Evolutionary conservation across 2,329 filamentous ascomycete genomes (phyloP).

Genomic region (Xylaria sp.): DNA sequence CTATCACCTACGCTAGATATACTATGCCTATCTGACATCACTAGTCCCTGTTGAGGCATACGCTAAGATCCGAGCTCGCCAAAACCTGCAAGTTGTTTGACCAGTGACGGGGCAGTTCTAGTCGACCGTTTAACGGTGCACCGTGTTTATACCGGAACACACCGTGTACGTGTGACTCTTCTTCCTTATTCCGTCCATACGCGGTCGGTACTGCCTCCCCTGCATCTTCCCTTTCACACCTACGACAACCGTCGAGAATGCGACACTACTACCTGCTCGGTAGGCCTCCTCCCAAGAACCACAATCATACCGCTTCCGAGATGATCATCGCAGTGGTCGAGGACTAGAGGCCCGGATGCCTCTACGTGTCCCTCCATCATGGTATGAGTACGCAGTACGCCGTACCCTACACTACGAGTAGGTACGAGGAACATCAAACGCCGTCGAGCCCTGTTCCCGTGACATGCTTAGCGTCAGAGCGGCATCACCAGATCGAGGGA

Average conservation of each 20-base stretch:
- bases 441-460: background rate
- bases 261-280: background rate
- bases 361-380: too few species aligned
- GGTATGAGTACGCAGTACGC: background rate
- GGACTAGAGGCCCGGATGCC: too few species aligned
- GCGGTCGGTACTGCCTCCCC: background rate
- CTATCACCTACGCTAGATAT: background rate
- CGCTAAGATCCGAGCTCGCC: background rate
- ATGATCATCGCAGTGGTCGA: background rate
- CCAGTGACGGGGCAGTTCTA: background rate
- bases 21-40: background rate
- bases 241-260: background rate
- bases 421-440: background rate
- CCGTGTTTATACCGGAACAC: background rate
- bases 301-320: background rate
- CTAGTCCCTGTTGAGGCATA: background rate
- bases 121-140: background rate
- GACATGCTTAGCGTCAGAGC: conserved; percentile 13
- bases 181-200: too few species aligned
- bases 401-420: background rate
- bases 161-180: background rate
- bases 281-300: background rate
- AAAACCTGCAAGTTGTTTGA: background rate
- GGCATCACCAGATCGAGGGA: conserved; percentile 17
- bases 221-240: background rate